Evolutionary conservation across 139 green algal species (phyloP).

Genomic region (Chlamydomonas applanata): DNA sequence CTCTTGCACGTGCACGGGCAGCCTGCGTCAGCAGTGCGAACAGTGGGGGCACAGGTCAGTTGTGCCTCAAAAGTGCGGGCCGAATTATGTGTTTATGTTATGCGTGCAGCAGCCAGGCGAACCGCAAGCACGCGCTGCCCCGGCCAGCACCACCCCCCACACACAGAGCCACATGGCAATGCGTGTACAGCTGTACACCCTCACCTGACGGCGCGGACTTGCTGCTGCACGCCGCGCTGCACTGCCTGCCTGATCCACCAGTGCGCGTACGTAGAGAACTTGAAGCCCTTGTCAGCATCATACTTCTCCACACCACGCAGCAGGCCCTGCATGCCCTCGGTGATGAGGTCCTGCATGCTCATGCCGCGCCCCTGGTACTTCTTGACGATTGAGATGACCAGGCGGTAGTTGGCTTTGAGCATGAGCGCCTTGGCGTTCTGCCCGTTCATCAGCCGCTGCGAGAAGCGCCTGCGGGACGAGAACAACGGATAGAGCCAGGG

Average conservation of each 20-base stretch:
- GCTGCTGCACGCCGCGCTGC: constrained; percentile 57
- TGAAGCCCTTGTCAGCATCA: constrained; percentile 86
- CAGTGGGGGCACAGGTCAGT: too few relatives aligned
- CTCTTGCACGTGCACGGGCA: constrained; percentile 85
- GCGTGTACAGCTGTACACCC: background rate
- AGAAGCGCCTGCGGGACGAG: constrained; percentile 5
- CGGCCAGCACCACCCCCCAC: background rate
- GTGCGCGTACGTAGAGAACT: constrained; percentile 96
- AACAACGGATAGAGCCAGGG: background rate
- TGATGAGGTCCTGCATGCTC: constrained; percentile 68
- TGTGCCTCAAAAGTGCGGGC: too few relatives aligned
- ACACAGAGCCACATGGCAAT: background rate
- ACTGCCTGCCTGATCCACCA: constrained; percentile 96
- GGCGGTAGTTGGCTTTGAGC: constrained; percentile 87
- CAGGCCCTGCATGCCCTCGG: constrained; percentile 83
- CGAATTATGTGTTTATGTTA: background rate
- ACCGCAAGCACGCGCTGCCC: too few relatives aligned
- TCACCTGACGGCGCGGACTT: constrained; percentile 64
- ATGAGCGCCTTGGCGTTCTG: constrained; percentile 76
- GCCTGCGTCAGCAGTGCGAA: constrained; percentile 20
- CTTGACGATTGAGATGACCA: constrained; percentile 90
- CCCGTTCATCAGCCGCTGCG: constrained; percentile 39
- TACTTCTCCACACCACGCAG: constrained; percentile 87
- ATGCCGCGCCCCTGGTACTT: constrained; percentile 68
- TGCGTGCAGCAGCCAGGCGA: background rate